Evolutionary conservation across 495 filamentous ascomycete genomes (phyloP).

Genomic region (Copromyces sp.): DNA sequence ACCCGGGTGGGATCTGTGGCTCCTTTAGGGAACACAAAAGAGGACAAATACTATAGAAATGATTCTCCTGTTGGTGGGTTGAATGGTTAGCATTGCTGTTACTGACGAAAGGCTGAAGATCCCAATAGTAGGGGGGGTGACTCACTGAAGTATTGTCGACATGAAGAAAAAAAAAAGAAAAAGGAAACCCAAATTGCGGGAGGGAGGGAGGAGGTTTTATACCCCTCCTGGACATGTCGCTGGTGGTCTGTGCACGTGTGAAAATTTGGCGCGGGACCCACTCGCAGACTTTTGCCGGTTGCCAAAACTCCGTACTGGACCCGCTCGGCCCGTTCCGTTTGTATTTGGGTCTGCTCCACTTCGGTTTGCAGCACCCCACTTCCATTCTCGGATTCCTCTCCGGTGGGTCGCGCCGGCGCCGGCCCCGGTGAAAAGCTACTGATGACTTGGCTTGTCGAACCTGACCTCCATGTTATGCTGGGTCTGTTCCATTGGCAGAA

Average conservation of each 20-base stretch:
- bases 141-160: slow-evolving; percentile 54
- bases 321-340: not conserved
- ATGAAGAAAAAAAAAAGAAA: slow-evolving; percentile 32
- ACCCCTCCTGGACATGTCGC: slow-evolving; percentile 11
- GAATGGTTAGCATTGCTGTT: slow-evolving; percentile 10
- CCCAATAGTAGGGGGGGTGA: slow-evolving; percentile 31
- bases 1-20: slow-evolving; percentile 53
- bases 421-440: not conserved
- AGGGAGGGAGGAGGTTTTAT: slow-evolving; percentile 21
- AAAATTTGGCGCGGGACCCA: slow-evolving; percentile 19
- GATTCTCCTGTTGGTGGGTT: slow-evolving; percentile 52
- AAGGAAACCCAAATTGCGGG: slow-evolving; percentile 19
- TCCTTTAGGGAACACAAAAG: slow-evolving; percentile 67
- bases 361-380: not conserved
- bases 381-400: not conserved
- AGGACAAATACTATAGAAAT: slow-evolving; percentile 82
- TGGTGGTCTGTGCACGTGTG: slow-evolving; percentile 27
- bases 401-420: not conserved
- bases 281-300: not conserved
- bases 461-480: not conserved
- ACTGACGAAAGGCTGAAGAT: not conserved
- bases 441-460: not conserved
- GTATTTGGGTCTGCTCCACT: not conserved
- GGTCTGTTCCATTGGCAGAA: not conserved
- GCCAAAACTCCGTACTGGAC: not conserved